These are phyloP conservation scores for Metschnikowia cubensis DNA, from an alignment of 805 yeast species.

Conservation along the genomic window DNA sequence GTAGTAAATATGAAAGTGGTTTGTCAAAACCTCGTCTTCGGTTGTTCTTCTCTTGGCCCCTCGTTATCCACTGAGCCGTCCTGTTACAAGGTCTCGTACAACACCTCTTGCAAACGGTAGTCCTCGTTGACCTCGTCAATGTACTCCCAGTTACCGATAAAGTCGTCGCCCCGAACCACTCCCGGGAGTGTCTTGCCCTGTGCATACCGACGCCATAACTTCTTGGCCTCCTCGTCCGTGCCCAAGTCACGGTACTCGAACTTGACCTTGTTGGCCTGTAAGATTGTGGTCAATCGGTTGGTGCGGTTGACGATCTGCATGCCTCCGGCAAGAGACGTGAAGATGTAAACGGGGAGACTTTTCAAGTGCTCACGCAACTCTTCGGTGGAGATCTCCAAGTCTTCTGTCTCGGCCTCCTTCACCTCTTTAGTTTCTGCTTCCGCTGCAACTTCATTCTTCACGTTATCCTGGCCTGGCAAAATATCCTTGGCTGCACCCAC, in stretches of 20 bases:
- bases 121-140: constrained; percentile 85
- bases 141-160: constrained; percentile 81
- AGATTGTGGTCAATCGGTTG: constrained; percentile 67
- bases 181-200: constrained; percentile 79
- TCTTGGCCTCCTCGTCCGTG: constrained; percentile 81
- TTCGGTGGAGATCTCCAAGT: constrained; percentile 37
- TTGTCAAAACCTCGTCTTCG: too few species aligned
- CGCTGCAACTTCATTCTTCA: not conserved
- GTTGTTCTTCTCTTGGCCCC: too few species aligned
- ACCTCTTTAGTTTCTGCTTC: not conserved
- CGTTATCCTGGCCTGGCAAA: constrained; percentile 1
- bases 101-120: constrained; percentile 56
- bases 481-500: not conserved
- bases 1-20: too few species aligned
- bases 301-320: constrained; percentile 76
- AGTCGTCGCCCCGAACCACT: constrained; percentile 74
- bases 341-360: constrained; percentile 65
- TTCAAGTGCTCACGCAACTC: constrained; percentile 41
- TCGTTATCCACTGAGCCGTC: too few species aligned
- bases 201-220: constrained; percentile 74
- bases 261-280: constrained; percentile 67
- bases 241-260: constrained; percentile 76
- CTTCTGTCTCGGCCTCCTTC: constrained; percentile 18
- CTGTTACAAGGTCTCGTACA: constrained; percentile 54
- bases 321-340: constrained; percentile 86